These are phyloP conservation scores for Calendula officinalis DNA, from an alignment of 129 eudicot genomes.

Conservation along the genomic window DNA sequence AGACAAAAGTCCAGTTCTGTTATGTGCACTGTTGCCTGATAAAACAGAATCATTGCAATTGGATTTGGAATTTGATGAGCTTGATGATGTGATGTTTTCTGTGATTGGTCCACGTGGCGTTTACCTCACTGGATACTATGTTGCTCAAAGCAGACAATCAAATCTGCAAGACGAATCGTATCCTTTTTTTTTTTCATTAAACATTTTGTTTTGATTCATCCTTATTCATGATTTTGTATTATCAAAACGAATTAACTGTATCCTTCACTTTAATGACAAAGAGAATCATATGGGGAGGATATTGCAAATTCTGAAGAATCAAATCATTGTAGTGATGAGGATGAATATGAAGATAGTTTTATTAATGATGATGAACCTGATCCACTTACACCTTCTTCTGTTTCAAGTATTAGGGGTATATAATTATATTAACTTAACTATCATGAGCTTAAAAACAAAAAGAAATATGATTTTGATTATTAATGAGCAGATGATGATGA, in stretches of 20 bases:
- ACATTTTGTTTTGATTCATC: not conserved
- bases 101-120: constrained; percentile 87
- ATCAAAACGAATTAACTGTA: not conserved
- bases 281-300: constrained; percentile 91
- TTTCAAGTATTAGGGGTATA: constrained; percentile 51
- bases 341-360: constrained; percentile 81
- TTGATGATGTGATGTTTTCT: constrained; percentile 72
- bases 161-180: constrained; percentile 58
- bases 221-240: not conserved
- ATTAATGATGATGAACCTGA: constrained; percentile 67
- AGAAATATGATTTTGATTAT: constrained; percentile 7
- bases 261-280: constrained; percentile 47
- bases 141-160: constrained; percentile 36
- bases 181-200: constrained; percentile 37
- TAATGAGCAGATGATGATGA: constrained; percentile 31
- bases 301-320: constrained; percentile 60
- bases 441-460: constrained; percentile 2
- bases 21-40: constrained; percentile 73
- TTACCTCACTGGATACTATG: constrained; percentile 74
- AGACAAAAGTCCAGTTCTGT: constrained; percentile 67
- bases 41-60: constrained; percentile 66
- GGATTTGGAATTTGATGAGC: constrained; percentile 87
- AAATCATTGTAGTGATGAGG: constrained; percentile 51
- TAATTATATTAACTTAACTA: not conserved
- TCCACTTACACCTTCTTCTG: constrained; percentile 49